Base-by-base conservation (phyloP, 2,329 filamentous ascomycete genomes). In the Penicillium olsonii region DNA sequence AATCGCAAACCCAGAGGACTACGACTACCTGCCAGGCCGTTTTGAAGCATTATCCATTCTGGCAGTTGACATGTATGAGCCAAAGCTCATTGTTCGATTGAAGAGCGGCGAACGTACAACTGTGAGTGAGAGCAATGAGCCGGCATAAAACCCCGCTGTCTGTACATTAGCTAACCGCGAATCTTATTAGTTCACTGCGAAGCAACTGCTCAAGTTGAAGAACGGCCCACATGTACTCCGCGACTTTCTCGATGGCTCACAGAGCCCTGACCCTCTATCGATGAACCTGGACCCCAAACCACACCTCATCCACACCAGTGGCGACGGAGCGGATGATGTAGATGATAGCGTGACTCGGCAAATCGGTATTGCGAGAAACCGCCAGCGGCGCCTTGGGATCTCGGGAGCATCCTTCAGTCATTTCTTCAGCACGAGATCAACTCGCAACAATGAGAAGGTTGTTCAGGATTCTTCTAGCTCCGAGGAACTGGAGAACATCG, bases 11-110 rank as follows among this genome's bases (percentile, higher is more conserved):
- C 52, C 55, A 17, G 57, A 67, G 10, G 65, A 70, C 17, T 75
- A 73, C 54, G 60, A 70, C 12, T 71, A 61, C 45, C 57, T 75
- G 12, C 70, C 71, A 1, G 71, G 71, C 10, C 70, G 74, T 54
- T 72, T 66, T 45, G 53, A 57, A 6, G 66, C 68, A 11, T 58
- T 56, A 15, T 61, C 60, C 22, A 55, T 75, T 41, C 57, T 72
- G 39, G 49, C 55, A 19, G 54, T 73, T 27, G 57, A 56, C 54
- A 34, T 53, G 61, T 19, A 43, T 50, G 17, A 59, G 17, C 48
- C 60, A 37, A 51, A 55, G 26, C 72, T 72, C 49, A 52, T 59
- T 20, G 64, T 74, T 7, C 62, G 64, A 33, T 57, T 73, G 10
- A 55, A 55, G 39, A 75, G 70, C 54, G 66, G 64, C 20, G 72